Conservation (phyloP, 345 rosid species). For the Salix dunnii region DNA sequence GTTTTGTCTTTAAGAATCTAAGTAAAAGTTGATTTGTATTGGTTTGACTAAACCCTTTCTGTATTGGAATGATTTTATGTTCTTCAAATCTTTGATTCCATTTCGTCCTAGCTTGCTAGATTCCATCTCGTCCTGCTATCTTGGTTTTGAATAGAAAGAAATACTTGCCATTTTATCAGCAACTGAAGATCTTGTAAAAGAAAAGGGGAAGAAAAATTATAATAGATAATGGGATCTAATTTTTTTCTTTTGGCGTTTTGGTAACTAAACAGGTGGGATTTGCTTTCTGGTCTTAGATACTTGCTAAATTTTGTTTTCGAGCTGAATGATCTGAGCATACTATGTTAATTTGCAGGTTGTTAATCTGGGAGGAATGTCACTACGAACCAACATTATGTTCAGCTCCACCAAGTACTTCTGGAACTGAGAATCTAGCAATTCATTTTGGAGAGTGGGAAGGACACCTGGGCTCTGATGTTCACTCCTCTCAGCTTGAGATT, state of each 20-base stretch:
- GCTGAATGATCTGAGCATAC: slow-evolving; percentile 5
- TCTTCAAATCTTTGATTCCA: slow-evolving; percentile 27
- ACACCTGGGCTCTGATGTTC: slow-evolving; percentile 29
- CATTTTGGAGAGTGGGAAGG: slow-evolving; percentile 45
- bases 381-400: slow-evolving; percentile 37
- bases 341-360: slow-evolving; percentile 42
- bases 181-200: slow-evolving; percentile 11
- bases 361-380: slow-evolving; percentile 93
- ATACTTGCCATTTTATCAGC: slow-evolving; percentile 6
- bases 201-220: neutral
- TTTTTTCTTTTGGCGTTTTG: neutral
- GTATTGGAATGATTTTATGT: slow-evolving; percentile 27
- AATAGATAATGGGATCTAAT: neutral
- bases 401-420: slow-evolving; percentile 25
- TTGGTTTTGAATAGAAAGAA: slow-evolving; percentile 16
- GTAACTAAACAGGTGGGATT: neutral
- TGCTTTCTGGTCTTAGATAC: neutral
- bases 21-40: slow-evolving; percentile 39
- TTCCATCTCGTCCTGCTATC: slow-evolving; percentile 14
- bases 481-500: slow-evolving; percentile 27
- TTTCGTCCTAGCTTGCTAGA: slow-evolving; percentile 22
- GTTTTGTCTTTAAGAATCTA: slow-evolving; percentile 57
- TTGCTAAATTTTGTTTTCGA: neutral
- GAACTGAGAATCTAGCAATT: slow-evolving; percentile 24
- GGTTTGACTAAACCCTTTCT: slow-evolving; percentile 35